Conservation (phyloP, 345 rosid genomes). For the Eucalyptus paniculata region DNA sequence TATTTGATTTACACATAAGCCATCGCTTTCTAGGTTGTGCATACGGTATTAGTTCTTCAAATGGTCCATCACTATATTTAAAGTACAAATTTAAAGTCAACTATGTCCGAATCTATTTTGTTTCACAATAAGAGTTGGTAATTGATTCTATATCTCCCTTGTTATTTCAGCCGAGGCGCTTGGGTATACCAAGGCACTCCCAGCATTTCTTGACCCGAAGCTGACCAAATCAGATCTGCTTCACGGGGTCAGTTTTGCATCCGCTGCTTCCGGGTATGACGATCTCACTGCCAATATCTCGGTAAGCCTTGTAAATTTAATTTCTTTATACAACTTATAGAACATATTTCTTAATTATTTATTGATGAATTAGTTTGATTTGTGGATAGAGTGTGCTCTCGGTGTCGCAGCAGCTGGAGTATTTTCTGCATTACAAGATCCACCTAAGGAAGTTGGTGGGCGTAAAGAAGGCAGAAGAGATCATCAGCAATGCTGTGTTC, state of each 20-base stretch:
- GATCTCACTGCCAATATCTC: conserved; percentile 77
- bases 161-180: conserved; percentile 44
- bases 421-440: conserved; percentile 57
- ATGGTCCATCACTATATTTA: neutral
- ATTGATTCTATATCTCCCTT: neutral
- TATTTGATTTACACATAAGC: neutral
- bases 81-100: neutral
- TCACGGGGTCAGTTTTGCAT: conserved; percentile 83
- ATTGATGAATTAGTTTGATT: neutral
- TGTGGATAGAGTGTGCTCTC: conserved; percentile 47
- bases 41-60: neutral
- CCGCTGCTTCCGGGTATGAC: conserved; percentile 90
- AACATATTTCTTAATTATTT: neutral
- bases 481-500: conserved; percentile 31
- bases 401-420: conserved; percentile 40
- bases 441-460: conserved; percentile 49
- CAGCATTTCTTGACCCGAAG: conserved; percentile 59
- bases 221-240: conserved; percentile 30
- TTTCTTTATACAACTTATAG: neutral
- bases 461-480: conserved; percentile 24
- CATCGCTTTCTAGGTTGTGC: neutral
- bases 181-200: conserved; percentile 39
- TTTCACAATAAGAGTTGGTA: neutral
- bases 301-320: conserved; percentile 17
- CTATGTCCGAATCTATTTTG: neutral